A percentile compares a stretch with the other conserved stretches of the same genome.
These are phyloP conservation scores for Ceratopteris richardii DNA, from an alignment of 75 land plant genomes.

Conservation along the genomic window DNA sequence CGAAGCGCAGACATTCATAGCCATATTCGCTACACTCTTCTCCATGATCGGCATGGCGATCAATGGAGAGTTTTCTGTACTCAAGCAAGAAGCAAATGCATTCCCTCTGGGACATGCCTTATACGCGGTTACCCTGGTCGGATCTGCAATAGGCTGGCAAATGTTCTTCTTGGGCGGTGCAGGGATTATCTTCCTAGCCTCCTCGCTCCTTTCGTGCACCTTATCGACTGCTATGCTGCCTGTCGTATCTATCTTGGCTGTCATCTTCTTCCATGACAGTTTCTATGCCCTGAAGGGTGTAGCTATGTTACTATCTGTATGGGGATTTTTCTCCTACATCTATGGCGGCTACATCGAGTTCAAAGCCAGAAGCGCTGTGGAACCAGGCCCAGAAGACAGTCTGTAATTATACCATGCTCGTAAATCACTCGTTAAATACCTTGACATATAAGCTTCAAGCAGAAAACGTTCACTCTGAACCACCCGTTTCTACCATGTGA, in stretches of 20 bases:
- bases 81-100: slow-evolving; percentile 12
- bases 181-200: slow-evolving; percentile 14
- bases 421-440: too few species aligned
- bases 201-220: slow-evolving; percentile 20
- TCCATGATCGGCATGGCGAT: slow-evolving; percentile 20
- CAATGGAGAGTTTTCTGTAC: slow-evolving; percentile 20
- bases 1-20: slow-evolving; percentile 16
- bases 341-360: slow-evolving; percentile 20
- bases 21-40: slow-evolving; percentile 7
- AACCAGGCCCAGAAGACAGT: neutral
- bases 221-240: slow-evolving; percentile 13
- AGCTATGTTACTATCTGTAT: slow-evolving; percentile 19
- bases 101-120: slow-evolving; percentile 13
- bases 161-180: slow-evolving; percentile 3
- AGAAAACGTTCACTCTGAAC: too few species aligned
- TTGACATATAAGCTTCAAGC: too few species aligned
- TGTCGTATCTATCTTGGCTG: slow-evolving; percentile 10
- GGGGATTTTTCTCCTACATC: slow-evolving; percentile 34
- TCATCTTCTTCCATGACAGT: slow-evolving; percentile 17
- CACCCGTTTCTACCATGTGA: too few species aligned
- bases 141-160: slow-evolving; percentile 21
- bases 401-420: too few species aligned
- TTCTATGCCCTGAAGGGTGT: slow-evolving; percentile 21
- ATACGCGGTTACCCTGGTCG: slow-evolving; percentile 13
- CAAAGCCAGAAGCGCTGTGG: neutral